These are phyloP conservation scores for Xylaria nigripes DNA, from an alignment of 495 filamentous ascomycete genomes.

Conservation along the genomic window DNA sequence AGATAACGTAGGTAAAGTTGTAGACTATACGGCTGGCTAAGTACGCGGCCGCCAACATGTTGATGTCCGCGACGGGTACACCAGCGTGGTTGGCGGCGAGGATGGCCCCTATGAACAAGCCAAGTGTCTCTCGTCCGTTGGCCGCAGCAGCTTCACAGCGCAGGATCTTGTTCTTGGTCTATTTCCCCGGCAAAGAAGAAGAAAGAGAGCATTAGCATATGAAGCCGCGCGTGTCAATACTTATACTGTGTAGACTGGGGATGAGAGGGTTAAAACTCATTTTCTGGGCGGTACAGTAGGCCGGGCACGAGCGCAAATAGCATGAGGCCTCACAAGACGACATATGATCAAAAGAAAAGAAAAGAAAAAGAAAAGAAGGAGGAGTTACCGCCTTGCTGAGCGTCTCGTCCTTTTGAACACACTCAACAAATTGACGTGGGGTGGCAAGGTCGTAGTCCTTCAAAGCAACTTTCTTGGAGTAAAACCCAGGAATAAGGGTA, in stretches of 20 bases:
- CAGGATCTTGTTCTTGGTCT: constrained; percentile 25
- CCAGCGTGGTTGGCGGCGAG: constrained; percentile 38
- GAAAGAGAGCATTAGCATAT: neutral
- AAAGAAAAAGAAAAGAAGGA: neutral
- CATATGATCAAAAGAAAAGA: neutral
- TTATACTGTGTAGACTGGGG: neutral
- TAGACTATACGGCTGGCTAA: constrained; percentile 30
- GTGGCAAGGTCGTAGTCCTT: constrained; percentile 31
- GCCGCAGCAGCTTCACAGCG: constrained; percentile 34
- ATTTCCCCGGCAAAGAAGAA: neutral
- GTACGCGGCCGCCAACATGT: constrained; percentile 32
- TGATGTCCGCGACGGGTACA: constrained; percentile 27
- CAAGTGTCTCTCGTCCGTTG: constrained; percentile 41
- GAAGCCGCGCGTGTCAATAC: neutral
- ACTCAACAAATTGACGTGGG: constrained; percentile 20
- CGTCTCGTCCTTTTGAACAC: constrained; percentile 27
- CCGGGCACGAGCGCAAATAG: neutral
- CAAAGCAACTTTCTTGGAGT: constrained; percentile 23
- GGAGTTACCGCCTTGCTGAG: constrained; percentile 28
- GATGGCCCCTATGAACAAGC: constrained; percentile 35
- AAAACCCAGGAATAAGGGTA: constrained; percentile 28
- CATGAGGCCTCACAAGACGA: neutral
- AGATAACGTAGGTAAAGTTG: constrained; percentile 33
- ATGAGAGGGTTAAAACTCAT: neutral
- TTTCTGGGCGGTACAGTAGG: neutral